phyloP scores from a whole-genome alignment of 495 filamentous ascomycete genomes.

The Cercophora sp. region DNA sequence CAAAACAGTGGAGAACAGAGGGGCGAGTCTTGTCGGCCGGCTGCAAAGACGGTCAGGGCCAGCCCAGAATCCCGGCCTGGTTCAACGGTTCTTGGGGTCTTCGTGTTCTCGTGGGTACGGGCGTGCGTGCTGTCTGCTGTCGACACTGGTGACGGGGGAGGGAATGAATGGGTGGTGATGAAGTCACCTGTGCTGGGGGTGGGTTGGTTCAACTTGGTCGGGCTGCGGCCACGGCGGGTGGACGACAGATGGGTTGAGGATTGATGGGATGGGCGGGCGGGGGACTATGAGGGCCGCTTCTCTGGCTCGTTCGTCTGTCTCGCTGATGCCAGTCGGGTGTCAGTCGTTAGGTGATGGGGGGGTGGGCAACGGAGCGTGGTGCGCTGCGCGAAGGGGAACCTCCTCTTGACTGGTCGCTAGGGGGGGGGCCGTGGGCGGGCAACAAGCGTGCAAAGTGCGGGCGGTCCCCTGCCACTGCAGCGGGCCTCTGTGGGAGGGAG shows the following conservation, averaged over 20 bases:
- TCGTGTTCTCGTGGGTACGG: constrained; percentile 10
- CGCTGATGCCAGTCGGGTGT: too few relatives aligned
- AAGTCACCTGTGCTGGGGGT: constrained; percentile 19
- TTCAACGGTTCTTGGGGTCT: constrained; percentile 3
- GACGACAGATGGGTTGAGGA: neutral
- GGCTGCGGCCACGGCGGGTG: constrained; percentile 23
- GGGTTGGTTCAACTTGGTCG: constrained; percentile 17
- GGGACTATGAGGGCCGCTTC: neutral
- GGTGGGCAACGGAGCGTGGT: constrained; percentile 8
- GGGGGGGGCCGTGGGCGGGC: neutral
- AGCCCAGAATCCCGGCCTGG: constrained; percentile 28
- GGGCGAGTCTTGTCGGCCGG: constrained; percentile 18
- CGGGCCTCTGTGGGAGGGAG: constrained; percentile 4
- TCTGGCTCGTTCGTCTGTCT: neutral
- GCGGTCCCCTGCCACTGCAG: constrained; percentile 2
- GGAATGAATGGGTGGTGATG: constrained; percentile 19
- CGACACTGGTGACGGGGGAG: constrained; percentile 13
- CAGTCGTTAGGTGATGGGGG: constrained; percentile 2
- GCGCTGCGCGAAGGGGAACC: neutral
- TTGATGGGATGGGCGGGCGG: constrained; percentile 7
- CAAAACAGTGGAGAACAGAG: constrained; percentile 7
- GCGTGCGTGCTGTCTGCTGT: constrained; percentile 16
- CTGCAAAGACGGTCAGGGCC: constrained; percentile 26
- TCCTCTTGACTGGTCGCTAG: constrained; percentile 3
- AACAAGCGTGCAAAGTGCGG: constrained; percentile 2